These are phyloP conservation scores for Geotrichum carabidarum DNA, from an alignment of 1,139 yeast genomes.

Conservation along the genomic window DNA sequence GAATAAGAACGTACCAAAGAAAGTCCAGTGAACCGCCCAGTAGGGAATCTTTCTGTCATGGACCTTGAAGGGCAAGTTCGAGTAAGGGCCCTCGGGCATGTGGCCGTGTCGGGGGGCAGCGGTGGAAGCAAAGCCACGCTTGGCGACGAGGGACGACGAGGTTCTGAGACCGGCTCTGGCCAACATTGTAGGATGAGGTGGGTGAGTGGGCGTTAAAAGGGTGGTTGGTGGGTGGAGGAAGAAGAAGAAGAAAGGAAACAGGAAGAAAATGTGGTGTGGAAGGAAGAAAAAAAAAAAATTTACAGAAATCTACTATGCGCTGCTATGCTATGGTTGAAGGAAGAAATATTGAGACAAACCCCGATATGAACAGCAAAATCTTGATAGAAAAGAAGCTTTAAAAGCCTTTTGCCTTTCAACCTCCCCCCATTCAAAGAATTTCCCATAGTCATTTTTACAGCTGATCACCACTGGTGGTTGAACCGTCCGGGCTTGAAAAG, in stretches of 20 bases:
- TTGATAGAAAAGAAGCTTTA: neutral
- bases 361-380: no score
- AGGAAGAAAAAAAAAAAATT: neutral
- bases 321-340: no score
- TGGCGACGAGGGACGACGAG: slow-evolving; percentile 24
- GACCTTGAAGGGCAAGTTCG: slow-evolving; percentile 90
- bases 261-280: neutral
- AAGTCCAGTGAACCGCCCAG: slow-evolving; percentile 73
- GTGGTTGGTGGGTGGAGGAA: neutral
- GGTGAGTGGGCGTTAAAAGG: neutral
- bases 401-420: no score
- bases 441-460: no score
- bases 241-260: slow-evolving; percentile 7
- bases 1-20: slow-evolving; percentile 58
- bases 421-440: no score
- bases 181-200: slow-evolving; percentile 18
- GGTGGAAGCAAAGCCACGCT: slow-evolving; percentile 35
- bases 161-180: slow-evolving; percentile 28
- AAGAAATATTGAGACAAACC: no score
- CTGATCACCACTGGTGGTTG: no score
- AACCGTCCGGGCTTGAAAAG: no score
- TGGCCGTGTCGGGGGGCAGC: slow-evolving; percentile 37
- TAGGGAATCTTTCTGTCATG: slow-evolving; percentile 88
- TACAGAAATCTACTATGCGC: no score
- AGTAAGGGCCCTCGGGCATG: slow-evolving; percentile 78